These are phyloP conservation scores for Magnusiomyces fungicola DNA, from an alignment of 1,139 yeast species.

Conservation along the genomic window DNA sequence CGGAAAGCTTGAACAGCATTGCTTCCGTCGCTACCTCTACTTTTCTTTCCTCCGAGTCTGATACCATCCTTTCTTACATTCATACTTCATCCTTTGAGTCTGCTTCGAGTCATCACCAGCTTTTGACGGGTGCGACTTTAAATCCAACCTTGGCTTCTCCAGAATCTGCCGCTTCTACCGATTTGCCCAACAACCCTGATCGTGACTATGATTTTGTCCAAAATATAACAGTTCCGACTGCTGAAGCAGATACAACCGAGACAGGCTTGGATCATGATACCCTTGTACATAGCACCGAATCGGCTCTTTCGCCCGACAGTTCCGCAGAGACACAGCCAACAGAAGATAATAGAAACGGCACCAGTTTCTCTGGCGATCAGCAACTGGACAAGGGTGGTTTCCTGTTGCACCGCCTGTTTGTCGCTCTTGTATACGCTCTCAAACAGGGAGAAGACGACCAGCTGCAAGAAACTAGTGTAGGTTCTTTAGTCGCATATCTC, in stretches of 20 bases:
- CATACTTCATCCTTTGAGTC: too few relatives aligned
- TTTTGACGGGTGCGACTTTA: too few relatives aligned
- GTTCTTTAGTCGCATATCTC: conserved; percentile 31
- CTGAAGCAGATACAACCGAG: too few relatives aligned
- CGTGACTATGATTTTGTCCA: too few relatives aligned
- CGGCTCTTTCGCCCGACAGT: not conserved
- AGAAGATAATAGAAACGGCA: not conserved
- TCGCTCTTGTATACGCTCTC: not conserved
- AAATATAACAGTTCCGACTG: too few relatives aligned
- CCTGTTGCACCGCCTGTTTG: not conserved
- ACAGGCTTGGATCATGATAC: too few relatives aligned
- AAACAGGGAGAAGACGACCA: not conserved
- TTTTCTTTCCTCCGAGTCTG: not conserved
- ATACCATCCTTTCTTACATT: not conserved
- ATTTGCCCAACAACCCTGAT: too few relatives aligned
- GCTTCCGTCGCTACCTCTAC: not conserved
- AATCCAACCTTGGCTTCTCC: too few relatives aligned
- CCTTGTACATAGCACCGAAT: too few relatives aligned
- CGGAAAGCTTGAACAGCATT: not conserved
- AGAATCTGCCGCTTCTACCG: too few relatives aligned
- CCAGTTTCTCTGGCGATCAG: not conserved
- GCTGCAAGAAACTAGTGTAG: not conserved
- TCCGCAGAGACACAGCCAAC: not conserved
- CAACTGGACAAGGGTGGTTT: not conserved
- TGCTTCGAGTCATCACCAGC: too few relatives aligned